These are phyloP conservation scores for Blastomyces emzantsi DNA, from an alignment of 2,329 filamentous ascomycete species.

Conservation along the genomic window DNA sequence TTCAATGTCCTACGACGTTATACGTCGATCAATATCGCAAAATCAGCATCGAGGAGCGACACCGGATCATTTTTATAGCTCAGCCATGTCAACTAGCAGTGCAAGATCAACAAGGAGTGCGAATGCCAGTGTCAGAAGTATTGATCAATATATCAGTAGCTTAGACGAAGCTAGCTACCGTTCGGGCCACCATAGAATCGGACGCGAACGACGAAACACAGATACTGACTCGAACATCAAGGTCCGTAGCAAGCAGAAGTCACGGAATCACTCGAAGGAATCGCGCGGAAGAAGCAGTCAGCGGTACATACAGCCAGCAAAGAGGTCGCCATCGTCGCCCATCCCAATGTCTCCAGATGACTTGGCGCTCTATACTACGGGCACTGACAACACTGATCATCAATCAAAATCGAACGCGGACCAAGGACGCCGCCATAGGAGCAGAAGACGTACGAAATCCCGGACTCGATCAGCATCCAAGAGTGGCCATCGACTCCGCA, in stretches of 20 bases:
- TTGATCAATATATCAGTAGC: constrained; percentile 80
- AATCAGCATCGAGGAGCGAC: constrained; percentile 8
- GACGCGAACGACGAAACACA: constrained; percentile 45
- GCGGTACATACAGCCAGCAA: constrained; percentile 63
- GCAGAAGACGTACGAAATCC: constrained; percentile 33
- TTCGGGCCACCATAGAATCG: constrained; percentile 41
- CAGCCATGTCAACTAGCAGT: constrained; percentile 35
- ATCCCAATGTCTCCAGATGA: constrained; percentile 93
- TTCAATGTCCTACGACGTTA: background rate
- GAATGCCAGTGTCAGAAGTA: constrained; percentile 54
- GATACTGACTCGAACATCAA: constrained; percentile 33
- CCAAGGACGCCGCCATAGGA: constrained; percentile 22
- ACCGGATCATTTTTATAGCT: constrained; percentile 19
- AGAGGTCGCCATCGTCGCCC: constrained; percentile 83
- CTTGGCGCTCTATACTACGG: constrained; percentile 40
- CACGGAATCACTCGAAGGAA: constrained; percentile 58
- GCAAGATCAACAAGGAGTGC: constrained; percentile 47
- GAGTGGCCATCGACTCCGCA: constrained; percentile 20
- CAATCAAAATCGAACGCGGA: constrained; percentile 29
- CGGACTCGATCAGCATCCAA: constrained; percentile 22
- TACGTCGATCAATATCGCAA: constrained; percentile 5
- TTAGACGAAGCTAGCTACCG: constrained; percentile 66
- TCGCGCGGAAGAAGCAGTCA: constrained; percentile 55
- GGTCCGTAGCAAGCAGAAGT: constrained; percentile 42
- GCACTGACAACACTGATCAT: constrained; percentile 37